phyloP scores from a whole-genome alignment of 2,329 filamentous ascomycete genomes.

The Colletotrichum chrysophilum region DNA sequence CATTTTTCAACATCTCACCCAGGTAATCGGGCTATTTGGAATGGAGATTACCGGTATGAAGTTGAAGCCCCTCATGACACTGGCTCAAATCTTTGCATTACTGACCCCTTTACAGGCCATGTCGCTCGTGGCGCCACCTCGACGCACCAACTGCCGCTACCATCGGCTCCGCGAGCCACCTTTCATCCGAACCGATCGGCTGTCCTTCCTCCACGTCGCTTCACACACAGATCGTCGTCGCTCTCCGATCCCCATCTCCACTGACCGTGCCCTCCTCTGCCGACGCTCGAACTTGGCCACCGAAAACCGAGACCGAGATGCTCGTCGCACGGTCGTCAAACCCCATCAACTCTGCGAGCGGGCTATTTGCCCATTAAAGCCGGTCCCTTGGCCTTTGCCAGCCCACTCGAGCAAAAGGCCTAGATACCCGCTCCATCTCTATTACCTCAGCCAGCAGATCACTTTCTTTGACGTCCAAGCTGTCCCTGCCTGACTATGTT shows the following conservation, averaged over 20 bases:
- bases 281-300: neutral
- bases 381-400: neutral
- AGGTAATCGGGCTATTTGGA: neutral
- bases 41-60: neutral
- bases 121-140: neutral
- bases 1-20: neutral
- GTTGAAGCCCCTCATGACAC: neutral
- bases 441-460: neutral
- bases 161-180: neutral
- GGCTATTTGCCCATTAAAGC: neutral
- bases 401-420: neutral
- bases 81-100: neutral
- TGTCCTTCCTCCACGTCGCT: neutral
- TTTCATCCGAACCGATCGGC: conserved; percentile 9
- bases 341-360: neutral
- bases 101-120: neutral
- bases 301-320: neutral
- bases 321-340: neutral
- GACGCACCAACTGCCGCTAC: neutral
- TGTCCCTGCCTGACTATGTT: neutral
- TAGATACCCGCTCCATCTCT: neutral
- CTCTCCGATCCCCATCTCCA: neutral
- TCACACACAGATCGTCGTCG: neutral
- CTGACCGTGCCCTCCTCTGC: neutral
- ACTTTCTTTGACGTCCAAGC: neutral